These are phyloP conservation scores for Oryza meridionalis DNA, from an alignment of 176 grass and related monocot genomes.

Conservation along the genomic window DNA sequence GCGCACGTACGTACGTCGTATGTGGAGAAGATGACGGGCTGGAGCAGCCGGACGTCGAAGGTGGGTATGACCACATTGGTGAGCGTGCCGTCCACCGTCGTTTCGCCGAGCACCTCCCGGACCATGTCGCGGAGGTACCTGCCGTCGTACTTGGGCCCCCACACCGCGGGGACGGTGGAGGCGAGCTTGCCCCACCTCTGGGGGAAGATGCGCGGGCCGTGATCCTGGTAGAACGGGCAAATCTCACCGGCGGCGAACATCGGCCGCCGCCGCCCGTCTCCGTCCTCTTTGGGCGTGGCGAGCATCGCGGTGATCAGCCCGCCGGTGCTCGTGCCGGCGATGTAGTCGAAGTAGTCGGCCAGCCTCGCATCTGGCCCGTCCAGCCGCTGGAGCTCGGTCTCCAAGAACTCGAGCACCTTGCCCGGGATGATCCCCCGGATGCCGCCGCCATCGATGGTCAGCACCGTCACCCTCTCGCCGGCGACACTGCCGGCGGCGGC, in stretches of 20 bases:
- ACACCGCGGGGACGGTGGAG: background rate
- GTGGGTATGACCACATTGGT: too few relatives aligned
- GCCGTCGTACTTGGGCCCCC: slow-evolving; percentile 51
- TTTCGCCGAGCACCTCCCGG: too few relatives aligned
- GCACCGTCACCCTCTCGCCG: slow-evolving; percentile 41
- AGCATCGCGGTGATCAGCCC: slow-evolving; percentile 57
- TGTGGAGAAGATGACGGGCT: too few relatives aligned
- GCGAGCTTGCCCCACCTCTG: background rate
- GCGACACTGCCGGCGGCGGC: background rate
- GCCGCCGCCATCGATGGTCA: slow-evolving; percentile 53
- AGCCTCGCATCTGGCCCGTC: slow-evolving; percentile 50
- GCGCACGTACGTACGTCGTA: slow-evolving; percentile 8
- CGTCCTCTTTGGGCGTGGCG: slow-evolving; percentile 16
- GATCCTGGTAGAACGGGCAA: slow-evolving; percentile 43
- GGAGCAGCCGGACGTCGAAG: too few relatives aligned
- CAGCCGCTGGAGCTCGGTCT: slow-evolving; percentile 40
- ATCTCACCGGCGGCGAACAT: slow-evolving; percentile 48
- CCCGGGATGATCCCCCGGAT: slow-evolving; percentile 52
- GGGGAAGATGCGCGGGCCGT: slow-evolving; percentile 49
- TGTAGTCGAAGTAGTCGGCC: slow-evolving; percentile 57
- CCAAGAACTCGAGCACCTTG: slow-evolving; percentile 52
- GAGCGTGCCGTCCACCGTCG: too few relatives aligned
- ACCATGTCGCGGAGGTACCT: slow-evolving; percentile 21
- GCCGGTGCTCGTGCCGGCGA: slow-evolving; percentile 67
- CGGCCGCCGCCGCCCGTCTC: slow-evolving; percentile 24